phyloP scores from a whole-genome alignment of 2,329 filamentous ascomycete genomes.

The Cladosporium sp. region DNA sequence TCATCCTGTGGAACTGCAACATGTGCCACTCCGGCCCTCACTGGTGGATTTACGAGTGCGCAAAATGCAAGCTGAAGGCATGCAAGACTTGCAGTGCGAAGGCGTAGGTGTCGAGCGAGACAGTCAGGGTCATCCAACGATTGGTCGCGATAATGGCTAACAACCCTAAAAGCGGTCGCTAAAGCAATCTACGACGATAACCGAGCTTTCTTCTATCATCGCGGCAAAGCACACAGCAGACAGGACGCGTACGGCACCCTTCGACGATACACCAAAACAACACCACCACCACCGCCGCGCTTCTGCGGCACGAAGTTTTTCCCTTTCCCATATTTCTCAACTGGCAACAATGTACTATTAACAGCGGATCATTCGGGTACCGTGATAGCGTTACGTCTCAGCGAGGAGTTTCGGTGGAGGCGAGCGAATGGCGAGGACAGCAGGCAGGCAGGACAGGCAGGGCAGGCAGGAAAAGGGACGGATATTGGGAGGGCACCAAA shows the following conservation, averaged over 20 bases:
- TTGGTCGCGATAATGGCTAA: no score
- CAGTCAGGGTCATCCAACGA: no score
- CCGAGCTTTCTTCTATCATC: no score
- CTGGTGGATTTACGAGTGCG: constrained; percentile 49
- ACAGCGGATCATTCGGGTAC: neutral
- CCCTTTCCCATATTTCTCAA: neutral
- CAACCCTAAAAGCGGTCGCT: no score
- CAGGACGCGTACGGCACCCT: no score
- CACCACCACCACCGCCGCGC: neutral
- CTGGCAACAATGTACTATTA: neutral
- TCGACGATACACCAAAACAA: no score
- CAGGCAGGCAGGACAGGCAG: no score
- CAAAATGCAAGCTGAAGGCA: constrained; percentile 48
- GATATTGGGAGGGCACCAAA: no score
- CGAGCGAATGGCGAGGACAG: neutral
- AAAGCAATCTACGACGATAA: no score
- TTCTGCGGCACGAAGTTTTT: neutral
- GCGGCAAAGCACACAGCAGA: no score
- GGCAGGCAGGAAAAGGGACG: no score
- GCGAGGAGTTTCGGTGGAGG: constrained; percentile 24
- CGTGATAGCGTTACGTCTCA: constrained; percentile 26
- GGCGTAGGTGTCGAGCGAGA: no score
- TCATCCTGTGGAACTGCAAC: constrained; percentile 51
- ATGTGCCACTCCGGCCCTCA: constrained; percentile 49
- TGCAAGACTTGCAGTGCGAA: constrained; percentile 46